Evolutionary conservation across 1,284 basidiomycete genomes (phyloP), one percentile per base, ranked within the genome.

Genomic region (Cronartium quercuum): DNA sequence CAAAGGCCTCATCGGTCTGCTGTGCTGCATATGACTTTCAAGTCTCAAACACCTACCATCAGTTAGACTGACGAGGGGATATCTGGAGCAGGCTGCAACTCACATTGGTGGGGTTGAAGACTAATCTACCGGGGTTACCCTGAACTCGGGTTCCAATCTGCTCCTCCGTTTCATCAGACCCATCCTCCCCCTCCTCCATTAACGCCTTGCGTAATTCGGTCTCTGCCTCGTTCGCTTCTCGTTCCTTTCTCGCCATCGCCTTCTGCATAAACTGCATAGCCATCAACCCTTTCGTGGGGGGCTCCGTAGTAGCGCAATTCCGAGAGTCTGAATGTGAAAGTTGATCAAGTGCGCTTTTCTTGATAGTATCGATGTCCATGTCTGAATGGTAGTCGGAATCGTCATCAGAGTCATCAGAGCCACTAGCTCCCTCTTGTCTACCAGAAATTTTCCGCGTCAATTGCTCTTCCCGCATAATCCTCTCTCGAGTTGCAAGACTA

Each of bases 181-280:
- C 51, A 13, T 34, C 68, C 13, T 35, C 60, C 65, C 77, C 75
- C 47, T 78, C 77, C 9, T 64, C 76, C 35, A 80, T 76, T 47
- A 69, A 61, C 12, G 76, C 71, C n/a, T 61, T 40, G 7, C 62
- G 40, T n/a, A 80, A 77, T 61, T 79, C 77, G 62, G 78, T 76
- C 60, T 79, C 77, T 6, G 78, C 76, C 1, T 79, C 79, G 4
- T 76, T 55, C 3, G 79, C 76, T 21, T 75, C 66, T 12, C 74
- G 67, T 24, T 77, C 77, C 67, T 80, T 77, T 18, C 78, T 77
- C 29, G 79, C 79, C 40, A 80, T 73, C 0, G 81, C 81, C 51
- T 81, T 81, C 74, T 79, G 77, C 81, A 82, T 82, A 44, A 82
- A 82, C 76, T 82, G 81, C 81, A 82, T 82, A 18, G 71, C 75